These are phyloP conservation scores for Infundibulicybe gibba DNA, from an alignment of 768 basidiomycete genomes.

Conservation along the genomic window DNA sequence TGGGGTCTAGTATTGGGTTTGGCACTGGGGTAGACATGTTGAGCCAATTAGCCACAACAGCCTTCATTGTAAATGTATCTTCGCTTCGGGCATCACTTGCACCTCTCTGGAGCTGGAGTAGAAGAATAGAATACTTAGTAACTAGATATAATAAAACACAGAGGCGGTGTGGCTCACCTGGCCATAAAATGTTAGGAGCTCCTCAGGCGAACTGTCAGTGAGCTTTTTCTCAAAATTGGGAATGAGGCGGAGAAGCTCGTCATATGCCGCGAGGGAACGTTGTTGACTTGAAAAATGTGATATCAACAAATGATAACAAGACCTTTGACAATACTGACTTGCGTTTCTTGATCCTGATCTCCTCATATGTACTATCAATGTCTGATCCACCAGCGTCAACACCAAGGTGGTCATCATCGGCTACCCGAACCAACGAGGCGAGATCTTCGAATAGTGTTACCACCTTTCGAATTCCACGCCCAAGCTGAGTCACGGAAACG, in stretches of 20 bases:
- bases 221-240: neutral
- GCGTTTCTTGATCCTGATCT: too few species aligned
- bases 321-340: too few species aligned
- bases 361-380: too few species aligned
- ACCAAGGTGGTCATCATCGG: neutral
- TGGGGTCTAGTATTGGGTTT: conserved; percentile 4
- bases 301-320: too few species aligned
- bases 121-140: too few species aligned
- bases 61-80: neutral
- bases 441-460: neutral
- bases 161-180: neutral
- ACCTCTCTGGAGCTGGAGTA: neutral
- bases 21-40: conserved; percentile 1
- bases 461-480: neutral
- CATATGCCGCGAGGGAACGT: neutral
- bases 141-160: too few species aligned
- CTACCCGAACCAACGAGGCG: neutral
- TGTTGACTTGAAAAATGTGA: neutral
- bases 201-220: neutral
- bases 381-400: too few species aligned
- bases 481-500: neutral
- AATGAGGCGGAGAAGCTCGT: neutral
- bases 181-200: neutral
- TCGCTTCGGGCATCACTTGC: neutral
- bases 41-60: conserved; percentile 17